These are phyloP conservation scores for Bipolaris cookei DNA, from an alignment of 2,329 filamentous ascomycete genomes.

Conservation along the genomic window DNA sequence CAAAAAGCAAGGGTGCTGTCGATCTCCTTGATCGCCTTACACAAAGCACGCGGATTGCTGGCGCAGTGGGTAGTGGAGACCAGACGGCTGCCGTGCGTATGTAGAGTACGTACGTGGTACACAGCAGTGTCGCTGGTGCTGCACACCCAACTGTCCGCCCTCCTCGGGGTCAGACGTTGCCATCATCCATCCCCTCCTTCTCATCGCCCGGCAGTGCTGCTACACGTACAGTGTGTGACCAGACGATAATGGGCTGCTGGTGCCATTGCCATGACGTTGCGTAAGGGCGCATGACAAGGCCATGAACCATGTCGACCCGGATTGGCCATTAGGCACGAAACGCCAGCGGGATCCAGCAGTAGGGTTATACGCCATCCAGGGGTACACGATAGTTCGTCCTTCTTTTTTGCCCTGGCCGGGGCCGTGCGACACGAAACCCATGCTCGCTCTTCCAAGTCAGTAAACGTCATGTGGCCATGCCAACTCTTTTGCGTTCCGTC, in stretches of 20 bases:
- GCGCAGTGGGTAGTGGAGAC: constrained; percentile 23
- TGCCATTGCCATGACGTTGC: constrained; percentile 37
- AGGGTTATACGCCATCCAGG: constrained; percentile 28
- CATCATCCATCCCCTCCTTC: neutral
- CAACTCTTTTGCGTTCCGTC: constrained; percentile 18
- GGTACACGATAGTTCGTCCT: constrained; percentile 28
- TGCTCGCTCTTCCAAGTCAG: constrained; percentile 26
- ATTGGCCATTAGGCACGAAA: constrained; percentile 27
- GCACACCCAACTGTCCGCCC: neutral
- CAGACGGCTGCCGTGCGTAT: constrained; percentile 1
- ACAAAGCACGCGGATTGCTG: constrained; percentile 32
- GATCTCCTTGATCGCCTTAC: constrained; percentile 36
- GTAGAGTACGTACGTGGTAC: no score
- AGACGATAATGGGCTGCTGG: constrained; percentile 18
- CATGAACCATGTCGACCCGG: neutral
- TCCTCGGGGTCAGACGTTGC: neutral
- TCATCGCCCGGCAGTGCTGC: no score
- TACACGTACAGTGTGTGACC: no score
- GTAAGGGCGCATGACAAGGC: constrained; percentile 16
- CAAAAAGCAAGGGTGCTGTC: constrained; percentile 39
- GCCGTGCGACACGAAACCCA: constrained; percentile 37
- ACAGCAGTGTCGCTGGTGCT: neutral
- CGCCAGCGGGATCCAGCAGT: constrained; percentile 34
- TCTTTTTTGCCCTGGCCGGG: constrained; percentile 23
- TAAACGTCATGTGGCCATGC: constrained; percentile 46